Evolutionary conservation across 441 rosid species (phyloP).

Genomic region (Adansonia grandidieri): DNA sequence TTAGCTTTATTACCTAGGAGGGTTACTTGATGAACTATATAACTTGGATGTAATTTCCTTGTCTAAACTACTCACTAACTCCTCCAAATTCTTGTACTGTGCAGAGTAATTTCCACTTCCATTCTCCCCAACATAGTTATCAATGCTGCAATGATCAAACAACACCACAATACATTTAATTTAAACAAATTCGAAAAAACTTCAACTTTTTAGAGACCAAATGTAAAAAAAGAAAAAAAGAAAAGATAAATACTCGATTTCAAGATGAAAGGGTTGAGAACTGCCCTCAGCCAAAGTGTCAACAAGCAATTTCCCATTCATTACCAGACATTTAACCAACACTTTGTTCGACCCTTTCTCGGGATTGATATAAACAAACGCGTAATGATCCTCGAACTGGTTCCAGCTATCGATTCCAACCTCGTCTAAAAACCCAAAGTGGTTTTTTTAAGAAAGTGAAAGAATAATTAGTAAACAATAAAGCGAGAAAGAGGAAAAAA

Average conservation of each 20-base stretch:
- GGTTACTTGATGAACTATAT: constrained; percentile 34
- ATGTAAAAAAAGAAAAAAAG: background rate
- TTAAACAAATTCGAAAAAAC: background rate
- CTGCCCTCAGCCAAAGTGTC: constrained; percentile 64
- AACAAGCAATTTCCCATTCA: constrained; percentile 61
- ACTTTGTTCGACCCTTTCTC: constrained; percentile 57
- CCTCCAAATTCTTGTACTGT: constrained; percentile 62
- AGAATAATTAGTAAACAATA: background rate
- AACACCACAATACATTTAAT: constrained; percentile 19
- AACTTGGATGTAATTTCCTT: constrained; percentile 54
- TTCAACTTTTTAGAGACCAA: background rate
- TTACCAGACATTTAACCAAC: constrained; percentile 72
- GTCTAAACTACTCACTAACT: constrained; percentile 58
- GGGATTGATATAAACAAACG: constrained; percentile 67
- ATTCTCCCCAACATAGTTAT: constrained; percentile 50
- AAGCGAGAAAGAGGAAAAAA: background rate
- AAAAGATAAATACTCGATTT: constrained; percentile 55
- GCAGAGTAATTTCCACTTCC: constrained; percentile 50
- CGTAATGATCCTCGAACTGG: constrained; percentile 64
- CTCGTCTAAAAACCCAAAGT: constrained; percentile 46
- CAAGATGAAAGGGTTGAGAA: constrained; percentile 66
- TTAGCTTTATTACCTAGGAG: constrained; percentile 42
- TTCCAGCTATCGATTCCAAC: constrained; percentile 84
- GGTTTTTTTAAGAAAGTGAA: background rate
- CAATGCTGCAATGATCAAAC: constrained; percentile 46